Percentiles rank a stretch among this genome's conserved stretches.
These are phyloP conservation scores for Metschnikowia kunwiensis DNA, from an alignment of 805 yeast species.

Conservation along the genomic window DNA sequence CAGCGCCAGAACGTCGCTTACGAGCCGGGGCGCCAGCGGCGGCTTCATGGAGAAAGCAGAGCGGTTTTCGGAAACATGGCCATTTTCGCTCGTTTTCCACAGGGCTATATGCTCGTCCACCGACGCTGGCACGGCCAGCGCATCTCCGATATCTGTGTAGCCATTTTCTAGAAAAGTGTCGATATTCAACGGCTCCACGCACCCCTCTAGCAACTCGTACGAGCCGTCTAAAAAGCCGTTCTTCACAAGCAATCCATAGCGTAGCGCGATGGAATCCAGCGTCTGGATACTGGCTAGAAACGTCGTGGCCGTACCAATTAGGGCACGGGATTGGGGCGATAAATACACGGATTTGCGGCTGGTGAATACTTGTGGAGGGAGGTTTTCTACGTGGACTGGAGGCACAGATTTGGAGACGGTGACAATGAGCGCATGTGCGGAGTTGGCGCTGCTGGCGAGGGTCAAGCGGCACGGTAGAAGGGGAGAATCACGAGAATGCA, in stretches of 20 bases:
- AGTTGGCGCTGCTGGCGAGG: constrained; percentile 2
- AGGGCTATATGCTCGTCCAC: not conserved
- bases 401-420: constrained; percentile 10
- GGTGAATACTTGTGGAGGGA: constrained; percentile 5
- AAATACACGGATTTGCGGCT: constrained; percentile 6
- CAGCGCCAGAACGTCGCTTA: not conserved
- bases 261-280: constrained; percentile 2
- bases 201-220: constrained; percentile 10
- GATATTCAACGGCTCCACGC: constrained; percentile 1
- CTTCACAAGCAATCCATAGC: constrained; percentile 8
- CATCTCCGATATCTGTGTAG: not conserved
- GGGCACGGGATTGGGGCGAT: not conserved
- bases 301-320: not conserved
- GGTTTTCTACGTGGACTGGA: constrained; percentile 1
- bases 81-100: constrained; percentile 2
- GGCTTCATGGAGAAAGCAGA: constrained; percentile 20
- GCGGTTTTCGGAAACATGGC: not conserved
- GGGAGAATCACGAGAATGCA: not conserved
- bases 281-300: constrained; percentile 4
- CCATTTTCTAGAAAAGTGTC: not conserved
- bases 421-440: constrained; percentile 4
- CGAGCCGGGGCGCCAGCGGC: constrained; percentile 5
- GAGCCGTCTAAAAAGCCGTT: constrained; percentile 1
- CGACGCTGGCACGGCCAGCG: too few species aligned
- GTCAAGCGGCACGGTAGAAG: constrained; percentile 4